A percentile compares a stretch with the other conserved stretches of the same genome.
Evolutionary conservation across 371 early-diverging fungal species (phyloP).

Genomic region (Mucor circinelloides): DNA sequence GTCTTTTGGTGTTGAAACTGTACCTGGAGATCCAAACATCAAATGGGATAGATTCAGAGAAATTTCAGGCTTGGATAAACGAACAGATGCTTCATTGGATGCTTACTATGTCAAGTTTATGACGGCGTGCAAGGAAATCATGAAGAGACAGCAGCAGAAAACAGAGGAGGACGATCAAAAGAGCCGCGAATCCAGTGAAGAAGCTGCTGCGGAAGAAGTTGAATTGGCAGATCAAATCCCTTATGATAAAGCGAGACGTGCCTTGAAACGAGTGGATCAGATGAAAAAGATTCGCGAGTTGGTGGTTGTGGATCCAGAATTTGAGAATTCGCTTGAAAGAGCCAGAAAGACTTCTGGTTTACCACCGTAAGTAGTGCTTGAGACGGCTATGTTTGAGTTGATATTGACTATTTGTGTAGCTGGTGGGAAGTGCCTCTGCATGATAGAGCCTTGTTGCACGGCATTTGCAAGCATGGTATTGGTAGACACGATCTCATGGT

Average conservation of each 20-base stretch:
- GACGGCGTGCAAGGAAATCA: slow-evolving; percentile 59
- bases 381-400: not conserved
- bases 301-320: slow-evolving; percentile 58
- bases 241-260: slow-evolving; percentile 68
- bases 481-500: slow-evolving; percentile 68
- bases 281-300: slow-evolving; percentile 66
- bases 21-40: slow-evolving; percentile 31
- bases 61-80: slow-evolving; percentile 61
- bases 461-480: slow-evolving; percentile 70
- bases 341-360: slow-evolving; percentile 45
- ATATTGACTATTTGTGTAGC: slow-evolving; percentile 16
- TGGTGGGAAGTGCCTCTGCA: slow-evolving; percentile 71
- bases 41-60: slow-evolving; percentile 73
- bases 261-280: slow-evolving; percentile 67
- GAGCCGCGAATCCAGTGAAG: slow-evolving; percentile 35
- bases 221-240: slow-evolving; percentile 53
- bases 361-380: slow-evolving; percentile 28
- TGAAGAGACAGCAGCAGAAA: slow-evolving; percentile 33
- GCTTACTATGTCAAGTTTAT: slow-evolving; percentile 61
- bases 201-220: slow-evolving; percentile 32
- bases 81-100: slow-evolving; percentile 69
- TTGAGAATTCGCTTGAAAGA: slow-evolving; percentile 30
- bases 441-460: slow-evolving; percentile 67
- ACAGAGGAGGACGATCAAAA: slow-evolving; percentile 19
- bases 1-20: slow-evolving; percentile 66